phyloP scores from a whole-genome alignment of 1,284 basidiomycete genomes.

The Ceratobasidium sp. region DNA sequence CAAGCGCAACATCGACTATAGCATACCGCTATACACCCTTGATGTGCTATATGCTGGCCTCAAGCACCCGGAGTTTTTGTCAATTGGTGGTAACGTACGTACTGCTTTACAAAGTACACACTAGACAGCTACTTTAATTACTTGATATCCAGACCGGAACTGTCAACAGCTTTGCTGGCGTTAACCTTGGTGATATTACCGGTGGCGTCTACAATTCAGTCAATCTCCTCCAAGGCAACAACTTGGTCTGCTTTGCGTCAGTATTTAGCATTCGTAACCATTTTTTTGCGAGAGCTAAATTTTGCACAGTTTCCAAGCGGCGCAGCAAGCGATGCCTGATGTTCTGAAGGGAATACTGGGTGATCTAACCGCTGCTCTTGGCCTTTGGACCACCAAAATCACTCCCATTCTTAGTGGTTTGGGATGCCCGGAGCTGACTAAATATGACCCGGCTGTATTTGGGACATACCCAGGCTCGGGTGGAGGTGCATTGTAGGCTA shows the following conservation, averaged over 20 bases:
- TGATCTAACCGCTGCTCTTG: not conserved
- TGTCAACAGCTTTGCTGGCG: slow-evolving; percentile 49
- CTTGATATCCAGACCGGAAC: slow-evolving; percentile 22
- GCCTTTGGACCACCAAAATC: slow-evolving; percentile 3
- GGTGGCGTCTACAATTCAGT: slow-evolving; percentile 50
- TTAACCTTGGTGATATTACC: slow-evolving; percentile 50
- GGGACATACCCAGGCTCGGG: slow-evolving; percentile 25
- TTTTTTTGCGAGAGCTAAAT: not conserved
- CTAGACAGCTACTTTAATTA: not conserved
- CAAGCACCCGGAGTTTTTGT: slow-evolving; percentile 46
- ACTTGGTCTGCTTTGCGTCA: slow-evolving; percentile 49
- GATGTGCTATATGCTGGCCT: slow-evolving; percentile 34
- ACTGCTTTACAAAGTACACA: not conserved
- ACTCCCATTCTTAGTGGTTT: slow-evolving; percentile 5
- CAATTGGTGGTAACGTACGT: slow-evolving; percentile 51
- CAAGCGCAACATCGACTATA: slow-evolving; percentile 48
- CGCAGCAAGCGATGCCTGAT: slow-evolving; percentile 11
- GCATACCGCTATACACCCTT: slow-evolving; percentile 38
- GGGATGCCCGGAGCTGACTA: slow-evolving; percentile 30
- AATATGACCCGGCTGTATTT: slow-evolving; percentile 19
- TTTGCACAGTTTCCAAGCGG: slow-evolving; percentile 28
- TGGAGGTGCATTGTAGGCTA: not conserved
- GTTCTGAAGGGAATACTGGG: slow-evolving; percentile 1
- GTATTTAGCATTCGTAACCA: not conserved
- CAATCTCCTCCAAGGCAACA: slow-evolving; percentile 49